A percentile compares a stretch with the other conserved stretches of the same genome.
These are phyloP conservation scores for Malassezia psittaci DNA, from an alignment of 1,284 basidiomycete species.

Conservation along the genomic window DNA sequence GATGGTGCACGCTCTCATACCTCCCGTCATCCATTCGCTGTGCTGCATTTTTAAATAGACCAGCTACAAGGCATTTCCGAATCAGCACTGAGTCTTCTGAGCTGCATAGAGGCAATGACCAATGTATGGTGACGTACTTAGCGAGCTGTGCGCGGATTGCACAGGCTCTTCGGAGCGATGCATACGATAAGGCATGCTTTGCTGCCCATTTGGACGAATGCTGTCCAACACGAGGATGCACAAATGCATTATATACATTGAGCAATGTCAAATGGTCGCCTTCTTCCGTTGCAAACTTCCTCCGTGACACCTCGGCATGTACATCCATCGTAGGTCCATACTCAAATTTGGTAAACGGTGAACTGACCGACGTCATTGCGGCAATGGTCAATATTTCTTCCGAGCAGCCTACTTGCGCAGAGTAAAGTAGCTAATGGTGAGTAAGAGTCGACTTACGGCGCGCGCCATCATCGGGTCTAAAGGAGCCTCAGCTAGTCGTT, in stretches of 20 bases:
- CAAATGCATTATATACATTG: slow-evolving; percentile 90
- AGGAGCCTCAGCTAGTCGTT: slow-evolving; percentile 54
- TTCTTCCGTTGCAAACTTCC: slow-evolving; percentile 94
- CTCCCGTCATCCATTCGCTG: slow-evolving; percentile 78
- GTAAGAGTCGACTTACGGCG: background rate
- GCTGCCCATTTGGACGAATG: slow-evolving; percentile 80
- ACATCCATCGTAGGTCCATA: slow-evolving; percentile 11
- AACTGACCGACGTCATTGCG: slow-evolving; percentile 67
- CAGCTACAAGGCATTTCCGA: slow-evolving; percentile 72
- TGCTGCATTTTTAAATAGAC: slow-evolving; percentile 89
- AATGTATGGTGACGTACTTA: slow-evolving; percentile 65
- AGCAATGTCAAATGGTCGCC: slow-evolving; percentile 85
- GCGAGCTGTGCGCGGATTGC: slow-evolving; percentile 82
- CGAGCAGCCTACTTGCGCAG: slow-evolving; percentile 71
- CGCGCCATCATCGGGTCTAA: slow-evolving; percentile 55
- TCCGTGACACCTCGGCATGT: slow-evolving; percentile 61
- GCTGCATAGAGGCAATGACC: slow-evolving; percentile 6
- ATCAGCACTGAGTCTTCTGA: slow-evolving; percentile 58
- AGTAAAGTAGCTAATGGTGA: slow-evolving; percentile 62
- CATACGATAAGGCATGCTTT: slow-evolving; percentile 79
- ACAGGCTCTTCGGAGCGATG: slow-evolving; percentile 79
- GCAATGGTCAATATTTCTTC: slow-evolving; percentile 89
- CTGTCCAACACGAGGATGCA: slow-evolving; percentile 58
- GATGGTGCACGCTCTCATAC: slow-evolving; percentile 70
- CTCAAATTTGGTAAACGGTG: slow-evolving; percentile 23